Conservation (phyloP, 2,329 filamentous ascomycete genomes). For the Trichoderma simmonsii region DNA sequence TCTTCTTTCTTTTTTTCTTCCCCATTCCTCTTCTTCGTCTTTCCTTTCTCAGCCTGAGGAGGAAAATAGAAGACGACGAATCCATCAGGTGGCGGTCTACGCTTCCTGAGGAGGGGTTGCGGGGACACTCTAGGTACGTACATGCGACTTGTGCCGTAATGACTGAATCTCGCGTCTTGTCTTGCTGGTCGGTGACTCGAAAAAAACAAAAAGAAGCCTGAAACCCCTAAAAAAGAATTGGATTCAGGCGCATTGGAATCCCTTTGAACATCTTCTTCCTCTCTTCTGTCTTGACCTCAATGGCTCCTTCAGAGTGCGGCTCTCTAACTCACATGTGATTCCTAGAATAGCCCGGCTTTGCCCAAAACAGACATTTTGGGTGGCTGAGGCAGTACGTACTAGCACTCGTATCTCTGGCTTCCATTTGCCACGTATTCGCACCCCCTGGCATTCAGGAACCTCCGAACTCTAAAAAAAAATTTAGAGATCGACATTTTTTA, state of each 20-base stretch:
- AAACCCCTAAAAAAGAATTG: not conserved
- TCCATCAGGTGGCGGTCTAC: slow-evolving; percentile 1
- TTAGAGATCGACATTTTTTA: not conserved
- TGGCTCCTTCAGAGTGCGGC: not conserved
- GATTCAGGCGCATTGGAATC: not conserved
- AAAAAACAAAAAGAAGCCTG: not conserved
- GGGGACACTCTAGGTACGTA: not conserved
- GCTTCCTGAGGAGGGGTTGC: not conserved
- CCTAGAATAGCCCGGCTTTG: not conserved
- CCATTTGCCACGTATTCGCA: not conserved
- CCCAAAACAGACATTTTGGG: not conserved
- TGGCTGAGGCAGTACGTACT: slow-evolving; percentile 8
- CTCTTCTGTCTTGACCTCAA: not conserved
- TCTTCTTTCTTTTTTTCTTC: not conserved
- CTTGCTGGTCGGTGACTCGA: not conserved
- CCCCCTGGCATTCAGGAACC: slow-evolving; percentile 6
- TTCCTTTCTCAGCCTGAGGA: not conserved
- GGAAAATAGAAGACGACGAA: not conserved
- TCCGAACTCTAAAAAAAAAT: slow-evolving; percentile 2
- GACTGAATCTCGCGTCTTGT: not conserved
- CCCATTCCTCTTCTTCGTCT: not conserved
- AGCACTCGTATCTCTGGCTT: not conserved
- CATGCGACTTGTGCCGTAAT: not conserved
- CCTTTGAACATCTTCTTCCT: not conserved
- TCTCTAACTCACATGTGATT: slow-evolving; percentile 7